Conservation (phyloP, 2,329 filamentous ascomycete species). For the Byssochlamys sp. region DNA sequence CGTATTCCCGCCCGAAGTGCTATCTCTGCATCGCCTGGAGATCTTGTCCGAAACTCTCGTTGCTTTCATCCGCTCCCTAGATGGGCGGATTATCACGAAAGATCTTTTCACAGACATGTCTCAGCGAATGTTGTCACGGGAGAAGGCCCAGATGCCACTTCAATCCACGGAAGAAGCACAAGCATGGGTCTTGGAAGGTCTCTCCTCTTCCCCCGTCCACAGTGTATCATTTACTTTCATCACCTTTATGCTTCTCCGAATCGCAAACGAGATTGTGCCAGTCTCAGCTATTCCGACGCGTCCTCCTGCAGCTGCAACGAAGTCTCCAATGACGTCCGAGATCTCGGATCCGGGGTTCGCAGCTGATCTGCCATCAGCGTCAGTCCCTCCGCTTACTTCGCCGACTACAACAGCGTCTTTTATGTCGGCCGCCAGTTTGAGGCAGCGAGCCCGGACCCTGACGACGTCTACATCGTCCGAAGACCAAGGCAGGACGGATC, state of each 20-base stretch:
- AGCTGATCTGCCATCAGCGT: constrained; percentile 7
- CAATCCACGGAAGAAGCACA: constrained; percentile 47
- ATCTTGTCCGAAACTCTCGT: constrained; percentile 62
- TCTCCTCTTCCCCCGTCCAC: constrained; percentile 63
- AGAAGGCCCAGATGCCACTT: constrained; percentile 41
- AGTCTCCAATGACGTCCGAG: constrained; percentile 11
- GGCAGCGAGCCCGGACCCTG: constrained; percentile 17
- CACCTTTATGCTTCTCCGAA: constrained; percentile 60
- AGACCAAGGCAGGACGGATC: constrained; percentile 36
- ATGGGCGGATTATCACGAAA: constrained; percentile 67
- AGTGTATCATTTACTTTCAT: constrained; percentile 86
- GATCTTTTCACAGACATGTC: constrained; percentile 63
- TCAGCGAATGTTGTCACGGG: constrained; percentile 42
- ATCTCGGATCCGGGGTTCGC: background rate
- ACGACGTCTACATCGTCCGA: constrained; percentile 23
- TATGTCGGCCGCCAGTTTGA: constrained; percentile 20
- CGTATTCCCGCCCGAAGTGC: constrained; percentile 53
- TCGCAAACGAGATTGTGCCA: constrained; percentile 47
- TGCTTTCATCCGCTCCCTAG: constrained; percentile 62
- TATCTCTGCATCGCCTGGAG: constrained; percentile 62
- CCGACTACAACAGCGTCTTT: constrained; percentile 12
- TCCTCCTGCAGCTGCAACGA: constrained; percentile 7
- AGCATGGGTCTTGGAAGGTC: constrained; percentile 59
- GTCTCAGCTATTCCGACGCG: constrained; percentile 16
- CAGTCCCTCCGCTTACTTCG: constrained; percentile 6